Evolutionary conservation across 2,329 filamentous ascomycete genomes (phyloP).

Genomic region (Alternaria alternata): DNA sequence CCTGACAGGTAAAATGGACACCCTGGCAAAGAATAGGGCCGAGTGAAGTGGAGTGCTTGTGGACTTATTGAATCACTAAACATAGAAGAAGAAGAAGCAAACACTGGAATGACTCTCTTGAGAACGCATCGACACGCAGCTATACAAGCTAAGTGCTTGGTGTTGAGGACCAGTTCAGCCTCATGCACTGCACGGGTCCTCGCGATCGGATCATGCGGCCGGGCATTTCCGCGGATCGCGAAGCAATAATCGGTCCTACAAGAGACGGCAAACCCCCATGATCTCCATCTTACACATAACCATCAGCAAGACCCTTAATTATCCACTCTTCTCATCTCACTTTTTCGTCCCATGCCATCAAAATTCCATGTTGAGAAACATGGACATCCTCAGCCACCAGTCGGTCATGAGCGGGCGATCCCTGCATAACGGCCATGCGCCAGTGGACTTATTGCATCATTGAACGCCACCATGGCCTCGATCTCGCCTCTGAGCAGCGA

Average conservation of each 20-base stretch:
- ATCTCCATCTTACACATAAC: neutral
- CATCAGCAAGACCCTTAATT: conserved; percentile 2
- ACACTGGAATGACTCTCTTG: neutral
- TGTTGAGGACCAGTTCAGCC: neutral
- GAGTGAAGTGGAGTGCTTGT: neutral
- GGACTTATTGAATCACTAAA: neutral
- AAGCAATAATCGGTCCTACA: conserved; percentile 16
- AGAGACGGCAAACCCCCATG: conserved; percentile 5
- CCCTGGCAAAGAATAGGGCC: neutral
- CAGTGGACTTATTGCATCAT: conserved; percentile 14
- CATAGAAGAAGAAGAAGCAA: neutral
- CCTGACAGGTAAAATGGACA: conserved; percentile 1
- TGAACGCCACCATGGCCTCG: conserved; percentile 16
- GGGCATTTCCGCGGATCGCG: conserved; percentile 12
- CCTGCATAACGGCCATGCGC: conserved; percentile 5
- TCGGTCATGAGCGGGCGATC: conserved; percentile 4
- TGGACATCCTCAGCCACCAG: conserved; percentile 1
- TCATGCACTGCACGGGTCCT: conserved; percentile 1
- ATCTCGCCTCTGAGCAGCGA: neutral
- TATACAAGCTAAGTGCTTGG: neutral
- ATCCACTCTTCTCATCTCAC: neutral
- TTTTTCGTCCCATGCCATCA: neutral
- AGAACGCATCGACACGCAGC: neutral
- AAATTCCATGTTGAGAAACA: neutral
- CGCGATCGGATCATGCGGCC: neutral